Conservation (phyloP, 208 protist genomes). For the Leishmania major region DNA sequence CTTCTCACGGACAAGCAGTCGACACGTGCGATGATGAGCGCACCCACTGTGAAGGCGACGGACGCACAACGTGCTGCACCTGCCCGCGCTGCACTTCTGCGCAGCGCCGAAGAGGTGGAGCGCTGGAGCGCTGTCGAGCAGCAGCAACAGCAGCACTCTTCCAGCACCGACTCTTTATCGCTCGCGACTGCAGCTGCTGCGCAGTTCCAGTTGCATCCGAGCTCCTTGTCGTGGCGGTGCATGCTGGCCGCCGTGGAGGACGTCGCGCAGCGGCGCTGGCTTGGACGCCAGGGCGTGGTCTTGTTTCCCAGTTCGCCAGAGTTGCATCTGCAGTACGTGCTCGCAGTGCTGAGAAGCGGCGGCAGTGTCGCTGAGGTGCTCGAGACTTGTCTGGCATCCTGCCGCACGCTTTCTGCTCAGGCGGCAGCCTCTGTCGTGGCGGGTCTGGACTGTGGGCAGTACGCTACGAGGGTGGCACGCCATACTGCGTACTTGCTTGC, state of each 20-base stretch:
- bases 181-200: constrained; percentile 8
- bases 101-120: constrained; percentile 22
- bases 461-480: constrained; percentile 43
- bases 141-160: constrained; percentile 1
- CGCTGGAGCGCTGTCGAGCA: constrained; percentile 23
- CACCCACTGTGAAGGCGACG: neutral
- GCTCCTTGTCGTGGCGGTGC: constrained; percentile 65
- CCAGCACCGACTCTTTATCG: neutral
- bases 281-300: constrained; percentile 53
- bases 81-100: constrained; percentile 13
- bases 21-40: neutral
- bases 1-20: constrained; percentile 10
- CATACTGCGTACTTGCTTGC: constrained; percentile 72
- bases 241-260: constrained; percentile 44
- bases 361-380: constrained; percentile 20
- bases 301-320: constrained; percentile 70
- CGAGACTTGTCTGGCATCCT: constrained; percentile 43
- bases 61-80: neutral
- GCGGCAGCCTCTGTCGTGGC: constrained; percentile 36
- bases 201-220: constrained; percentile 43
- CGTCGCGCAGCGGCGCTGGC: constrained; percentile 53
- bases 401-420: constrained; percentile 54
- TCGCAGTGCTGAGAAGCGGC: constrained; percentile 28
- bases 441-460: constrained; percentile 31
- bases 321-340: constrained; percentile 53